Conservation (phyloP, 2,329 filamentous ascomycete species). For the Colletotrichum neosansevieriae region DNA sequence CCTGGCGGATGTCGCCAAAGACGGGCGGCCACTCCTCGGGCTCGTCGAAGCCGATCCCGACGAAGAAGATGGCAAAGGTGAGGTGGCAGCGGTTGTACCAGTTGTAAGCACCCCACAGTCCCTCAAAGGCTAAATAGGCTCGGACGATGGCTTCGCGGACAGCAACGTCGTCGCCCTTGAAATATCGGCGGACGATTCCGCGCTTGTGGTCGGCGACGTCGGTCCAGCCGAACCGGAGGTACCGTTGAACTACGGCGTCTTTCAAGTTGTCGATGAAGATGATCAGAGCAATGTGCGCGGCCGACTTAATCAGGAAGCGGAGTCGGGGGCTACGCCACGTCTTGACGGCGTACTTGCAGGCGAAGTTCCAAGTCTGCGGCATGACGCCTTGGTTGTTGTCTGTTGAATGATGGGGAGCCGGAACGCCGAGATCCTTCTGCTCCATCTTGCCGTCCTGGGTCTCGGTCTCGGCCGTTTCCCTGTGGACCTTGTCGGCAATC, state of each 20-base stretch:
- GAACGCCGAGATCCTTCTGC: too few species aligned
- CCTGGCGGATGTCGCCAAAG: slow-evolving; percentile 41
- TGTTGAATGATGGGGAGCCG: too few species aligned
- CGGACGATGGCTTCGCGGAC: slow-evolving; percentile 20
- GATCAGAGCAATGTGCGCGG: background rate
- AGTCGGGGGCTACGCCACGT: background rate
- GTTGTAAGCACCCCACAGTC: slow-evolving; percentile 31
- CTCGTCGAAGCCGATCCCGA: slow-evolving; percentile 27
- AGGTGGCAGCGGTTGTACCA: slow-evolving; percentile 30
- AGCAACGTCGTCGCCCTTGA: background rate
- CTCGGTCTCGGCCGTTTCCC: background rate
- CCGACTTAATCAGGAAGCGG: background rate
- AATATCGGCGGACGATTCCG: slow-evolving; percentile 25
- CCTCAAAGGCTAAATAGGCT: slow-evolving; percentile 22
- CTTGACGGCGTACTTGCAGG: background rate
- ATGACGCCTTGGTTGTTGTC: background rate
- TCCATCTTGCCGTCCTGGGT: background rate
- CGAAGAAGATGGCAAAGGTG: slow-evolving; percentile 24
- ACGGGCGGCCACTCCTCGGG: slow-evolving; percentile 42
- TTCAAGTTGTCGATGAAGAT: background rate
- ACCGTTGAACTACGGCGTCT: background rate
- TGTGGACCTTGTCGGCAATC: background rate
- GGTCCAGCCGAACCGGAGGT: slow-evolving; percentile 1
- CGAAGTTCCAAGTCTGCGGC: background rate
- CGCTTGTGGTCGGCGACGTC: slow-evolving; percentile 4